Evolutionary conservation across 352 stramenopile genomes (phyloP).

Genomic region (Phytophthora fragariaefolia): DNA sequence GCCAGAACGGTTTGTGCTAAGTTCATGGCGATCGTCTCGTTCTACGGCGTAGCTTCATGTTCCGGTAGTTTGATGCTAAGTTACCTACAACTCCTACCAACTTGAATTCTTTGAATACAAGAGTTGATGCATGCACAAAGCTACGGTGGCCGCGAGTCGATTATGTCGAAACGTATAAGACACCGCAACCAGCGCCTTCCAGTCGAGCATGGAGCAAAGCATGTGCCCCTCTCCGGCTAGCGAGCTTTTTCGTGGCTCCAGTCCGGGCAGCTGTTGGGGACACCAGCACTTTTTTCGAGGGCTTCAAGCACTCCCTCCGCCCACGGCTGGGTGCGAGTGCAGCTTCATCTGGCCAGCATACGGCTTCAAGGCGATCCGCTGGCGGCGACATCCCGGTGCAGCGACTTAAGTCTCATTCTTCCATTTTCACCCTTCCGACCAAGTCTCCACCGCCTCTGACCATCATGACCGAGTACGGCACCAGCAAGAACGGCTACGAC

Average conservation of each 20-base stretch:
- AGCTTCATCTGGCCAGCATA: conserved; percentile 11
- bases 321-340: conserved; percentile 17
- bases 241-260: conserved; percentile 24
- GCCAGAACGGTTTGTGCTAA: neutral
- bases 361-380: conserved; percentile 13
- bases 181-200: conserved; percentile 15
- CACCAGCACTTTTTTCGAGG: conserved; percentile 28
- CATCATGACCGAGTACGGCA: conserved; percentile 48
- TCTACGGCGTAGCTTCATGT: neutral
- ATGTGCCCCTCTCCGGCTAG: conserved; percentile 26
- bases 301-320: conserved; percentile 13
- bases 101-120: neutral
- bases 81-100: neutral
- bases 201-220: conserved; percentile 20
- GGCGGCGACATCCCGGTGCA: neutral
- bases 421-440: conserved; percentile 22
- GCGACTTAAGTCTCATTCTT: conserved; percentile 24
- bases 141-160: too few relatives aligned
- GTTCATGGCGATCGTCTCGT: neutral
- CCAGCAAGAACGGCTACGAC: conserved; percentile 34
- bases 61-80: too few relatives aligned
- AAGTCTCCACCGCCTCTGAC: conserved; percentile 15
- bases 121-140: too few relatives aligned
- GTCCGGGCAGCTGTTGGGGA: conserved; percentile 20
- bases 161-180: conserved; percentile 17